Evolutionary conservation across 257 asterid species (phyloP).

Genomic region (Scutellaria barbata): DNA sequence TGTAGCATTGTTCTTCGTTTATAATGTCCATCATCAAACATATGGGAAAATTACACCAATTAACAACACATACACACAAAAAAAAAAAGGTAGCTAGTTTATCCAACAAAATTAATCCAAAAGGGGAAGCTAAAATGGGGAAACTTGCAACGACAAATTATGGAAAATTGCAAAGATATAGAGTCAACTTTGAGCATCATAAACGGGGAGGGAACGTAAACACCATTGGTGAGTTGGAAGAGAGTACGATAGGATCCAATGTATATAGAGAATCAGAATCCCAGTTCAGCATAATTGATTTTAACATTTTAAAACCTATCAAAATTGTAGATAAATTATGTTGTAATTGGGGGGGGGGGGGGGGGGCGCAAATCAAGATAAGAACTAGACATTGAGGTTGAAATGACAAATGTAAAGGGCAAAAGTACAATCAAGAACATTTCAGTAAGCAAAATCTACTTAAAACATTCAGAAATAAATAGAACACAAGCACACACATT

Average conservation of each 20-base stretch:
- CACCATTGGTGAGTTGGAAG: slow-evolving; percentile 11
- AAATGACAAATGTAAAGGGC: neutral
- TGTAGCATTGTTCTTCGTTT: neutral
- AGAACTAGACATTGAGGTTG: neutral
- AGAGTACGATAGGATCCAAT: neutral
- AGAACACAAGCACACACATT: slow-evolving; percentile 23
- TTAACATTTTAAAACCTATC: neutral
- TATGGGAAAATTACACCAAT: neutral
- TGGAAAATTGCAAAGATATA: neutral
- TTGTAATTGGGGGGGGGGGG: neutral
- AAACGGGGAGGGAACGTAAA: no score
- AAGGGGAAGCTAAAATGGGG: slow-evolving; percentile 15
- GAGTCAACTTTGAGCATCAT: slow-evolving; percentile 7
- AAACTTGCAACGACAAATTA: neutral
- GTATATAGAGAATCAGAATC: neutral
- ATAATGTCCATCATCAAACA: slow-evolving; percentile 1
- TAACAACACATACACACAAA: neutral
- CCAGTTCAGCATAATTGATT: neutral
- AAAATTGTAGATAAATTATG: neutral
- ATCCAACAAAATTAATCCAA: neutral
- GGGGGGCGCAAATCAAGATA: neutral
- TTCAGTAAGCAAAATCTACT: slow-evolving; percentile 23
- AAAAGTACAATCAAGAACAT: slow-evolving; percentile 20
- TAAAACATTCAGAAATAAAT: neutral
- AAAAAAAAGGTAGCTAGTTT: neutral